These are phyloP conservation scores for Ceratocystis alfenasii DNA, from an alignment of 2,329 filamentous ascomycete species.

Conservation along the genomic window DNA sequence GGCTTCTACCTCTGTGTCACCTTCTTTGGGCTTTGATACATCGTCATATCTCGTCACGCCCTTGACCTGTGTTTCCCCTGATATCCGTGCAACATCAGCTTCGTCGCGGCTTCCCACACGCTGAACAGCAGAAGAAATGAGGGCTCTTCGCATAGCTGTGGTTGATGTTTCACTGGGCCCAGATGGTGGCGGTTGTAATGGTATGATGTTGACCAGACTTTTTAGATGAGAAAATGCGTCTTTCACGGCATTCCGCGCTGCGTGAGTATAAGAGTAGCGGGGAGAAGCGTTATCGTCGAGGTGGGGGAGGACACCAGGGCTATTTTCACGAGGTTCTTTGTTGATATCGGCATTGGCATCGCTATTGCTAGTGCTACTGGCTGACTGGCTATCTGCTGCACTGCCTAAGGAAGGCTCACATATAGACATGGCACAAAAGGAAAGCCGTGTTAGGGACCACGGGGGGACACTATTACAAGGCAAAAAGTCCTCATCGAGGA, in stretches of 20 bases:
- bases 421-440: not conserved
- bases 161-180: not conserved
- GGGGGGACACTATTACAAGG: not conserved
- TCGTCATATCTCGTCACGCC: not conserved
- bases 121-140: not conserved
- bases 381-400: not conserved
- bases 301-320: not conserved
- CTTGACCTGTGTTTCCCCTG: not conserved
- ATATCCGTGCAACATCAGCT: not conserved
- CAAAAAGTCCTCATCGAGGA: not conserved
- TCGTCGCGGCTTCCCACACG: conserved; percentile 1
- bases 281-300: not conserved
- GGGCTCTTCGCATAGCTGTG: not conserved
- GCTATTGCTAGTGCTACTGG: not conserved
- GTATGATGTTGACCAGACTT: not conserved
- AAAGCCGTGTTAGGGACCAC: not conserved
- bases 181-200: not conserved
- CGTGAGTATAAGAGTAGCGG: not conserved
- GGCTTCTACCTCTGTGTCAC: not conserved
- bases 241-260: not conserved
- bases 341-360: not conserved
- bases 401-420: not conserved
- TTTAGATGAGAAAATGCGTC: not conserved
- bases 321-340: no score
- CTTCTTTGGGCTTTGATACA: not conserved